Evolutionary conservation across 2,329 filamentous ascomycete genomes (phyloP).

Genomic region (Cordyceps militaris): DNA sequence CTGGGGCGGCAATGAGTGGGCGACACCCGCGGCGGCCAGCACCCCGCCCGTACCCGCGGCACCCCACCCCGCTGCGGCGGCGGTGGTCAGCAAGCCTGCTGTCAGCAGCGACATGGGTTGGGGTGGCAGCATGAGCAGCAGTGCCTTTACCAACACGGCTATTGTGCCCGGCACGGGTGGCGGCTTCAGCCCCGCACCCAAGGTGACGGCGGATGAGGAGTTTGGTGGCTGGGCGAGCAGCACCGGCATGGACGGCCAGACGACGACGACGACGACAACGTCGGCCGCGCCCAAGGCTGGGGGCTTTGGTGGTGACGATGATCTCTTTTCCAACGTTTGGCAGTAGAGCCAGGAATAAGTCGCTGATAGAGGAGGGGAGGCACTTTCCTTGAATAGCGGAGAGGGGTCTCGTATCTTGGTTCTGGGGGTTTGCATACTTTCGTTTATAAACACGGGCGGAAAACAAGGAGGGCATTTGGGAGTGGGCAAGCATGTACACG

Average conservation of each 20-base stretch:
- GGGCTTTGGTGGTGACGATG: conserved; percentile 64
- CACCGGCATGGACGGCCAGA: conserved; percentile 35
- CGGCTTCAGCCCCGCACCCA: conserved; percentile 57
- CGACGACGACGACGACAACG: conserved; percentile 23
- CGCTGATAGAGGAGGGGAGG: background rate
- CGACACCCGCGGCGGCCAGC: conserved; percentile 45
- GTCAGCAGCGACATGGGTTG: conserved; percentile 57
- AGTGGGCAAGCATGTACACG: conserved; percentile 12
- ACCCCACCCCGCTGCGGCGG: background rate
- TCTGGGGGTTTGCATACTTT: background rate
- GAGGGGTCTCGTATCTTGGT: background rate
- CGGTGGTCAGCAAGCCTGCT: conserved; percentile 22
- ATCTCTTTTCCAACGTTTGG: conserved; percentile 96
- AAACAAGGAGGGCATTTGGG: background rate
- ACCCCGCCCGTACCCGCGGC: conserved; percentile 46
- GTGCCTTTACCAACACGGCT: conserved; percentile 49
- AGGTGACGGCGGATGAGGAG: conserved; percentile 83
- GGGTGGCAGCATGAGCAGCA: conserved; percentile 35
- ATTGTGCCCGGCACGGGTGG: conserved; percentile 57
- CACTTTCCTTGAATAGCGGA: background rate
- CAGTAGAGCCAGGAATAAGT: conserved; percentile 43
- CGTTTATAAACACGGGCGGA: background rate
- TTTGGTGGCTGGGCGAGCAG: conserved; percentile 92
- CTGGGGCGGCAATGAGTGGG: conserved; percentile 87
- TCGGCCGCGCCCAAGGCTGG: conserved; percentile 45